phyloP scores from a whole-genome alignment of 306 rosid species.

The Pueraria montana region DNA sequence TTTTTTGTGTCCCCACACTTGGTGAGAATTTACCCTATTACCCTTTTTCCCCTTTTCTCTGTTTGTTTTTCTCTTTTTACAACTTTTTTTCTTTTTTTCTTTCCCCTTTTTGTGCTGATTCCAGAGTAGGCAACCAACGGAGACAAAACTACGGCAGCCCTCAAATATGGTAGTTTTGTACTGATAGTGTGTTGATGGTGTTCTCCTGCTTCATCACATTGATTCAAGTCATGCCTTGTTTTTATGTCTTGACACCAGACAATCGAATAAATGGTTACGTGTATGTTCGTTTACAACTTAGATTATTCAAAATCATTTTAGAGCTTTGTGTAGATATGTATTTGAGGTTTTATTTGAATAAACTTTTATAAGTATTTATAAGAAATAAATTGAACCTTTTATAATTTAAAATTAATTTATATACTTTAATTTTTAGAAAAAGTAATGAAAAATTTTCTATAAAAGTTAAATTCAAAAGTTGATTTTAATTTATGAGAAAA shows the following conservation, averaged over 20 bases:
- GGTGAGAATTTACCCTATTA: conserved; percentile 31
- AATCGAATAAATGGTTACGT: too few species aligned
- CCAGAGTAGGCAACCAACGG: neutral
- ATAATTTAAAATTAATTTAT: too few species aligned
- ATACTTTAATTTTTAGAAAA: too few species aligned
- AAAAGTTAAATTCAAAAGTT: too few species aligned
- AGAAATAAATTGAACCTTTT: too few species aligned
- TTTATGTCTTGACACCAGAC: neutral
- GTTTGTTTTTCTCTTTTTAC: neutral
- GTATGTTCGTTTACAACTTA: too few species aligned
- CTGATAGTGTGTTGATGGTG: neutral
- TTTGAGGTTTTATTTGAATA: too few species aligned
- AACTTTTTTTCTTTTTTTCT: neutral
- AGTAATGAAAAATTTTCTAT: too few species aligned
- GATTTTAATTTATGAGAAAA: too few species aligned
- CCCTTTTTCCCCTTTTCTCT: neutral
- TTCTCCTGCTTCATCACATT: neutral
- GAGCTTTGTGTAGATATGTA: too few species aligned
- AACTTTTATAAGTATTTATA: too few species aligned
- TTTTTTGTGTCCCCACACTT: conserved; percentile 30
- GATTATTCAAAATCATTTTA: too few species aligned
- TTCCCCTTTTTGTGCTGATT: conserved; percentile 3
- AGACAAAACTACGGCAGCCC: conserved; percentile 7
- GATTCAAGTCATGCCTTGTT: conserved; percentile 30
- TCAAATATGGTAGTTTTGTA: neutral